Evolutionary conservation across 2,329 filamentous ascomycete species (phyloP).

Genomic region (Nothopassalora personata): DNA sequence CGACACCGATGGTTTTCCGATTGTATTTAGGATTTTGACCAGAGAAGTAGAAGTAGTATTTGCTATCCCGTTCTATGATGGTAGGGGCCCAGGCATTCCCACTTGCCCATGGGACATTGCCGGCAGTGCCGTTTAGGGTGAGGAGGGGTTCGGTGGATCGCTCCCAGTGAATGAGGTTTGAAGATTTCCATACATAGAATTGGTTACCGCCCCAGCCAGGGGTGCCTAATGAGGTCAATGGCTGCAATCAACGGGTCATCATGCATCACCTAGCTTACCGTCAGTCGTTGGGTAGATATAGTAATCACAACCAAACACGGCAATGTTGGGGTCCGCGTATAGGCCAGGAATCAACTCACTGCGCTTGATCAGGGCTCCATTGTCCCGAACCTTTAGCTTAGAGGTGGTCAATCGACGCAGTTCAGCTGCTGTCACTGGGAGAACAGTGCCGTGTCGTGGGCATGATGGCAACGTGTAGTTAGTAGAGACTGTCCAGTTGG

Average conservation of each 20-base stretch:
- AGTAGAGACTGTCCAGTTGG: conserved; percentile 45
- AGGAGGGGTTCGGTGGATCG: conserved; percentile 41
- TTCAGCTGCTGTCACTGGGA: conserved; percentile 48
- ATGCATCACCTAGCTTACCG: conserved; percentile 29
- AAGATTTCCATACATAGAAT: conserved; percentile 48
- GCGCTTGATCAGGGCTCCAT: conserved; percentile 5
- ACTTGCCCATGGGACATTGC: conserved; percentile 36
- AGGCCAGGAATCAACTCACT: conserved; percentile 18
- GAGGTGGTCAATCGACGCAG: conserved; percentile 22
- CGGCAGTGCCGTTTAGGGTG: conserved; percentile 41
- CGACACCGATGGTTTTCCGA: conserved; percentile 28
- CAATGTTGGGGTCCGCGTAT: conserved; percentile 46
- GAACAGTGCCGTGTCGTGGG: conserved; percentile 51
- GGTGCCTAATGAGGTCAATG: background rate
- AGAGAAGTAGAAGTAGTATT: conserved; percentile 32
- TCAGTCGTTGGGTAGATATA: conserved; percentile 48
- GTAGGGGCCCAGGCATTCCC: conserved; percentile 36
- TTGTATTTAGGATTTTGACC: conserved; percentile 28
- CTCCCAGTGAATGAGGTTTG: conserved; percentile 41
- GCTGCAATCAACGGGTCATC: background rate
- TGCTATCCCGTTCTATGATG: conserved; percentile 22
- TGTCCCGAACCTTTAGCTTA: conserved; percentile 8
- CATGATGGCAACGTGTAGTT: conserved; percentile 45
- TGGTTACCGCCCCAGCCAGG: conserved; percentile 42
- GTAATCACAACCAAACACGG: conserved; percentile 40